phyloP scores from a whole-genome alignment of 2,329 filamentous ascomycete genomes.

The Colletotrichum chrysophilum region DNA sequence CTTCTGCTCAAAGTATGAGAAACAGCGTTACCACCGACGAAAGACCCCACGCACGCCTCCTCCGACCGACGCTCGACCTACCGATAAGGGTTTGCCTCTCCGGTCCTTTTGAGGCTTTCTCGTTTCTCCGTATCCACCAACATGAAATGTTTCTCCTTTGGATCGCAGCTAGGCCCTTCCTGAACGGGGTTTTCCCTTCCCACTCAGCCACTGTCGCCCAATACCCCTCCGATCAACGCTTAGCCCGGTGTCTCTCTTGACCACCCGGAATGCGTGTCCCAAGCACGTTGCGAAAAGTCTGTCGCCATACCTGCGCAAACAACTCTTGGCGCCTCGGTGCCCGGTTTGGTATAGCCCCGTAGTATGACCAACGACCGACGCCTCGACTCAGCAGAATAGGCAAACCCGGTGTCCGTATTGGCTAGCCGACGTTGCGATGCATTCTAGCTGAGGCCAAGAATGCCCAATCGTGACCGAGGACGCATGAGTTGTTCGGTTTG shows the following conservation, averaged over 20 bases:
- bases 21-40: not conserved
- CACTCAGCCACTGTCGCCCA: not conserved
- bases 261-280: constrained; percentile 16
- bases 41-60: not conserved
- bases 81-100: constrained; percentile 4
- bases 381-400: not conserved
- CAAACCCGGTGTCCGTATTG: not conserved
- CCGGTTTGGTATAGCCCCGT: constrained; percentile 8
- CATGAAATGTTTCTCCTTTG: not conserved
- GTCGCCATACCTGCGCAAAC: not conserved
- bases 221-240: not conserved
- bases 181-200: not conserved
- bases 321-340: constrained; percentile 18
- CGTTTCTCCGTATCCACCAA: not conserved
- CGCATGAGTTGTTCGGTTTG: not conserved
- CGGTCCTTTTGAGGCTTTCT: not conserved
- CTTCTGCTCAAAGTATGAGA: not conserved
- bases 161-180: not conserved
- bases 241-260: not conserved
- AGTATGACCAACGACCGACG: not conserved
- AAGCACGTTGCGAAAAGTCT: constrained; percentile 16
- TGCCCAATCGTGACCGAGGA: not conserved
- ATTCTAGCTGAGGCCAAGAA: not conserved
- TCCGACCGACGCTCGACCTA: not conserved
- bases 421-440: not conserved